Evolutionary conservation across 257 asterid genomes (phyloP), one percentile per base, ranked within the genome.

Genomic region (Linderniella brevidens): DNA sequence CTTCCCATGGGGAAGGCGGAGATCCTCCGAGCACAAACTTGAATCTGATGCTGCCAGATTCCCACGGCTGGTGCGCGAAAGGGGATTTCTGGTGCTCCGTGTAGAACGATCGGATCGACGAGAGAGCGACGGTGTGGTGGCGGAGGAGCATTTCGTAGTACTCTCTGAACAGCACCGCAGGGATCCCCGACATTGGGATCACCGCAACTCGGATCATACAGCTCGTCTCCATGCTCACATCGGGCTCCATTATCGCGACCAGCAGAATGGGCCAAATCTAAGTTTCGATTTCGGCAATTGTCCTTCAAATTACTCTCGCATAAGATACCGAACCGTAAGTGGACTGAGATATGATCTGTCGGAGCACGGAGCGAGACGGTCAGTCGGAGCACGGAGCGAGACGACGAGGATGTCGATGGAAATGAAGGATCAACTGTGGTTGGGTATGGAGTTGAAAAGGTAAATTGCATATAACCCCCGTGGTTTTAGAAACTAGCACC

Each of bases 11-110:
- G 40, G 94, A 84, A 3, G 98, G 85, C 0, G 98, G 86, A 9
- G 95, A 80, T 18, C 92, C 93, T 13, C 92, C 95, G 58, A 84
- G 69, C 59, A 84, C 72, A 74, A 78, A 88, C 58, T 88, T 88
- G 77, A 88, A 84, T 1, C 90, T 77, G 60, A 88, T 82, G 73
- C 52, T 63, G 19, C 95, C 98, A 48, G 92, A 66, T 17, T 88
- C 87, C 98, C 98, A 88, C 0, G 93, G 94, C 69, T 84, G 98
- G 59, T 72, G 50, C 3, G 92, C 49, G 50, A 88, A 88, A 11
- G 98, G 98, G 37, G 95, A 84, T 56, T 88, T 88, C 67, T 88
- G 98, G 66, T 84, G 98, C 71, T 88, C 93, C 4, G 95, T 80
- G 84, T 88, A 88, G 92, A 88, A 88, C 58, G 97, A 88, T 66